Evolutionary conservation across 108 stramenopile genomes (phyloP).

Genomic region (Pseudonitzschia multiseries): DNA sequence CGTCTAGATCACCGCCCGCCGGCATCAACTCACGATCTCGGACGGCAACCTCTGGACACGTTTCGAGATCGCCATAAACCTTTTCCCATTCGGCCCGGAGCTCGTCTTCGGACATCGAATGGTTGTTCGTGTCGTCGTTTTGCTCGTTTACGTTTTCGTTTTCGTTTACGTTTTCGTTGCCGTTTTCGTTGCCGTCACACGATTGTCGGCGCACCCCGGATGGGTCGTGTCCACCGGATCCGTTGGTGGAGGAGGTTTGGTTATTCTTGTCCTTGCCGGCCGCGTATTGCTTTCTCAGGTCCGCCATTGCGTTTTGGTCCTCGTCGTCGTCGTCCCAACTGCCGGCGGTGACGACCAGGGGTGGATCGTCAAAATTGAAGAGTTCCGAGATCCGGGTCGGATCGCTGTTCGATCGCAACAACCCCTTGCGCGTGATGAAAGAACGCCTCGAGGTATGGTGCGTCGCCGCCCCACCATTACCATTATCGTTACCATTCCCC

Average conservation of each 20-base stretch:
- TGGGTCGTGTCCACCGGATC: neutral
- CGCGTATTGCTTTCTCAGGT: too few species aligned
- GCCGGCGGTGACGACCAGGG: neutral
- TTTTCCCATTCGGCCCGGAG: conserved; percentile 1
- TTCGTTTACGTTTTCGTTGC: conserved; percentile 14
- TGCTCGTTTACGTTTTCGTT: neutral
- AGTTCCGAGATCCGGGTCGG: conserved; percentile 11
- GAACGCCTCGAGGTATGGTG: neutral
- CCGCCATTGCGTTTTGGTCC: too few species aligned
- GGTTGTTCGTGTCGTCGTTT: neutral
- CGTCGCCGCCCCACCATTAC: neutral
- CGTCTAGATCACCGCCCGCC: conserved; percentile 35
- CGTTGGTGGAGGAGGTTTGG: too few species aligned
- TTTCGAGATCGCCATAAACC: neutral
- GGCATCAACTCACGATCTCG: conserved; percentile 22
- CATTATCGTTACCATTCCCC: neutral
- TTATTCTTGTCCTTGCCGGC: too few species aligned
- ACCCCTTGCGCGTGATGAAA: neutral
- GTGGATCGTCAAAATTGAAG: conserved; percentile 11
- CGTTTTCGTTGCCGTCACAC: neutral
- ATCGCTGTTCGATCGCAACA: neutral
- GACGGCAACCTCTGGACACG: conserved; percentile 25
- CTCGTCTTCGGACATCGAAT: neutral
- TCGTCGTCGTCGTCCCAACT: neutral
- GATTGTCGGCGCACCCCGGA: neutral